A percentile compares a stretch with the other conserved stretches of the same genome.
These are phyloP conservation scores for Tremella mesenterica DNA, from an alignment of 768 basidiomycete species.

Conservation along the genomic window DNA sequence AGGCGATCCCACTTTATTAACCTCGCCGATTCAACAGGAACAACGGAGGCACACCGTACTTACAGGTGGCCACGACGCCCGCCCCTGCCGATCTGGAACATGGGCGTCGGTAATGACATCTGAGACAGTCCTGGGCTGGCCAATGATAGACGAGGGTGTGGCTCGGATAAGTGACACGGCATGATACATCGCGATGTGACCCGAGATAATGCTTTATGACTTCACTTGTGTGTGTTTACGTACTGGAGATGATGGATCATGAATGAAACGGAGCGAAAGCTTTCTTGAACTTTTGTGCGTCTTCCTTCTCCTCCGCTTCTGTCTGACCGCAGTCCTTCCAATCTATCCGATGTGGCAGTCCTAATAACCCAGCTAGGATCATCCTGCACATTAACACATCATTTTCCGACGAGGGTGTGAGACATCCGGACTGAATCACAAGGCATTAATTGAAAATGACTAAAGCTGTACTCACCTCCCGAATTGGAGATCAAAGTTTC, in stretches of 20 bases:
- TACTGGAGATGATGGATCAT: conserved; percentile 1
- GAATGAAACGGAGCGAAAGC: conserved; percentile 56
- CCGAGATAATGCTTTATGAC: neutral
- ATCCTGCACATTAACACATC: conserved; percentile 52
- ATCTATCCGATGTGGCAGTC: conserved; percentile 67
- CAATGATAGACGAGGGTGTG: neutral
- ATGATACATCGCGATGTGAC: neutral
- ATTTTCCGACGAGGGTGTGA: too few species aligned
- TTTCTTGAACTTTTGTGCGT: conserved; percentile 72
- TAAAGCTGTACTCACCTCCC: conserved; percentile 60
- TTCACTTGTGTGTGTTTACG: neutral
- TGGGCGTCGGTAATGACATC: neutral
- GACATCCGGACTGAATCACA: too few species aligned
- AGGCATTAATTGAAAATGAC: neutral
- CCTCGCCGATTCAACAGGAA: neutral
- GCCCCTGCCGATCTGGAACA: neutral
- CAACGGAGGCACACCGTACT: neutral
- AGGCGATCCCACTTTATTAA: too few species aligned
- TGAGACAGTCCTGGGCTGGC: neutral
- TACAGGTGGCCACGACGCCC: neutral
- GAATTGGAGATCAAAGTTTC: conserved; percentile 81
- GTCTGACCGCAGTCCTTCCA: conserved; percentile 81
- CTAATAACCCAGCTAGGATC: conserved; percentile 68
- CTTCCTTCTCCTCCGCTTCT: conserved; percentile 76
- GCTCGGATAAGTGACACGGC: neutral